A percentile compares a stretch with the other conserved stretches of the same genome.
These are phyloP conservation scores for Psilocybe azurescens DNA, from an alignment of 768 basidiomycete species.

Conservation along the genomic window DNA sequence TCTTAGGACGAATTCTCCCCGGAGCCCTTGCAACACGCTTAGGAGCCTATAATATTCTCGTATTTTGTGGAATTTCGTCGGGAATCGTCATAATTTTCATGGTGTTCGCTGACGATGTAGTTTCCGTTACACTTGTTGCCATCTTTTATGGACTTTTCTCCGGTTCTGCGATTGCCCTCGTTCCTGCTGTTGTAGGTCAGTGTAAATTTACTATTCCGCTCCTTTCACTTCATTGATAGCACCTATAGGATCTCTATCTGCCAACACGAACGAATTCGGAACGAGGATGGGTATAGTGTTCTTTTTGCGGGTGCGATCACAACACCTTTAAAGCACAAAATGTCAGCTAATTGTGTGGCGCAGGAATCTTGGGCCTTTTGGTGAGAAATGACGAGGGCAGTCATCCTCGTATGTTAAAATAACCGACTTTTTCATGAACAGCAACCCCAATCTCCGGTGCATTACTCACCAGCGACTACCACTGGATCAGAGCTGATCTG, in stretches of 20 bases:
- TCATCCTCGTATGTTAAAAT: neutral
- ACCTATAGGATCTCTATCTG: conserved; percentile 10
- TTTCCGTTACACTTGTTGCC: neutral
- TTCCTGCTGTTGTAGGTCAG: neutral
- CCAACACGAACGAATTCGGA: conserved; percentile 48
- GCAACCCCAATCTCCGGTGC: conserved; percentile 58
- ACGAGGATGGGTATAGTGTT: conserved; percentile 51
- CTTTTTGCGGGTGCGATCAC: conserved; percentile 38
- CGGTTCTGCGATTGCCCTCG: neutral
- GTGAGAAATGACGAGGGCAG: conserved; percentile 24
- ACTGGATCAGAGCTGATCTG: conserved; percentile 47
- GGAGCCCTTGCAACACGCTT: neutral
- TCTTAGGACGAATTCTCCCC: conserved; percentile 1
- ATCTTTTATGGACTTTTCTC: conserved; percentile 7
- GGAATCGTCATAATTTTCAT: conserved; percentile 5
- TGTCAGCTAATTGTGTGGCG: neutral
- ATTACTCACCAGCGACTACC: conserved; percentile 43
- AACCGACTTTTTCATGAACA: conserved; percentile 11
- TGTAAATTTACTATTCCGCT: neutral
- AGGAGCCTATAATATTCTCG: neutral
- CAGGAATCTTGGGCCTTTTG: conserved; percentile 34
- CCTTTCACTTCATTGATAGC: neutral
- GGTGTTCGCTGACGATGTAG: neutral
- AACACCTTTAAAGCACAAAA: neutral
- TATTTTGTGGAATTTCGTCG: neutral